These are phyloP conservation scores for Ogataea paraovalis DNA, from an alignment of 805 yeast species.

Conservation along the genomic window DNA sequence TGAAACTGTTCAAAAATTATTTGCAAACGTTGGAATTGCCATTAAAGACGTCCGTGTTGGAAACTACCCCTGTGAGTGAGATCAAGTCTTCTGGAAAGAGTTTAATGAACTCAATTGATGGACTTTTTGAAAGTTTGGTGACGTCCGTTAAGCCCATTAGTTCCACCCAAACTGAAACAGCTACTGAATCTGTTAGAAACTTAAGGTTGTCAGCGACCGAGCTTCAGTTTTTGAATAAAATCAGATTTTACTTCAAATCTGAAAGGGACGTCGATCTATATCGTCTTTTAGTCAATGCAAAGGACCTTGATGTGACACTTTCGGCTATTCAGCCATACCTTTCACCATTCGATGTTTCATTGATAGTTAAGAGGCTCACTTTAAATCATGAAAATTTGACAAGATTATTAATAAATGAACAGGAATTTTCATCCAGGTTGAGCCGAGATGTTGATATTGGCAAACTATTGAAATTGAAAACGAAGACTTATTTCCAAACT, in stretches of 20 bases:
- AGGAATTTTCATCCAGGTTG: conserved; percentile 20
- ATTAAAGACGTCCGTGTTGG: background rate
- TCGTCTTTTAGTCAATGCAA: conserved; percentile 3
- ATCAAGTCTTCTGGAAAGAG: conserved; percentile 11
- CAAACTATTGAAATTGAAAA: conserved; percentile 5
- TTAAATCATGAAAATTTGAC: conserved; percentile 7
- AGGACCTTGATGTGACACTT: background rate
- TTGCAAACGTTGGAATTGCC: conserved; percentile 3
- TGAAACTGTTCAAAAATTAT: conserved; percentile 7
- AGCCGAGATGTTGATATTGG: conserved; percentile 11
- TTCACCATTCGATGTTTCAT: conserved; percentile 14
- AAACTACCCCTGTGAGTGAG: background rate
- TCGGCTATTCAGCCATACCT: conserved; percentile 3
- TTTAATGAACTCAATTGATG: conserved; percentile 3
- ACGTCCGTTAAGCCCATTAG: background rate
- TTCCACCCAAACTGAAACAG: background rate
- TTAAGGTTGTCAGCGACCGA: background rate
- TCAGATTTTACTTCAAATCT: conserved; percentile 10
- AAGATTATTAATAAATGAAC: conserved; percentile 14
- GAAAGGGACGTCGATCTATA: conserved; percentile 11
- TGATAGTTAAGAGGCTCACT: conserved; percentile 16
- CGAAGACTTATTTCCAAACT: conserved; percentile 4
- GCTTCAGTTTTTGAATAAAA: conserved; percentile 5
- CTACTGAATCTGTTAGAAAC: background rate
- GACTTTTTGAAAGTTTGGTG: background rate